Evolutionary conservation across 345 rosid species (phyloP).

Genomic region (Eucalyptus coolabah): DNA sequence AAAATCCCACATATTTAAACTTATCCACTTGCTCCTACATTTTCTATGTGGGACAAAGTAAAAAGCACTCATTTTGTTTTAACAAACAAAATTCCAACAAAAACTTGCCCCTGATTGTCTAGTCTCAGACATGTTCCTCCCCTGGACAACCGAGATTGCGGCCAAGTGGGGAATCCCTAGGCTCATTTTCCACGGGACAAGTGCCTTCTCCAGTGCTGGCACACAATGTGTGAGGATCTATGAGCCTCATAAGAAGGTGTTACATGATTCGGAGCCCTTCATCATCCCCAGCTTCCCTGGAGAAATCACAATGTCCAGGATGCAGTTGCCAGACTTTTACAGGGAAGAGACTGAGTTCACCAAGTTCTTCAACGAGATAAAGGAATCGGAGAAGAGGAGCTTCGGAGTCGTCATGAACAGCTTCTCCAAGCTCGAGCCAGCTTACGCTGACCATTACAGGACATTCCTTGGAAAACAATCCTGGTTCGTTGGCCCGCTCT

Average conservation of each 20-base stretch:
- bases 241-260: background rate
- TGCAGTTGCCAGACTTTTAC: background rate
- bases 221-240: too few species aligned
- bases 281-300: constrained; percentile 18
- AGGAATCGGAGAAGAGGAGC: constrained; percentile 34
- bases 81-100: too few species aligned
- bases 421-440: constrained; percentile 62
- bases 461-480: constrained; percentile 26
- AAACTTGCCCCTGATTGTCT: too few species aligned
- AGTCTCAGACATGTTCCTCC: too few species aligned
- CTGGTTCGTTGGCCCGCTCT: constrained; percentile 59
- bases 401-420: constrained; percentile 59
- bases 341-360: background rate
- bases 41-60: too few species aligned
- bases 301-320: constrained; percentile 1
- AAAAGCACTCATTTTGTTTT: too few species aligned
- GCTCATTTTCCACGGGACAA: too few species aligned
- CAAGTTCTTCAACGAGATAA: background rate
- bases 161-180: too few species aligned
- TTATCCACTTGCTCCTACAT: too few species aligned
- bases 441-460: constrained; percentile 28
- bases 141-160: too few species aligned
- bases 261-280: constrained; percentile 14
- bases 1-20: too few species aligned
- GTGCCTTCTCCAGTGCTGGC: too few species aligned